Base-by-base conservation (phyloP, 805 yeast genomes). In the Torulaspora franciscae region DNA sequence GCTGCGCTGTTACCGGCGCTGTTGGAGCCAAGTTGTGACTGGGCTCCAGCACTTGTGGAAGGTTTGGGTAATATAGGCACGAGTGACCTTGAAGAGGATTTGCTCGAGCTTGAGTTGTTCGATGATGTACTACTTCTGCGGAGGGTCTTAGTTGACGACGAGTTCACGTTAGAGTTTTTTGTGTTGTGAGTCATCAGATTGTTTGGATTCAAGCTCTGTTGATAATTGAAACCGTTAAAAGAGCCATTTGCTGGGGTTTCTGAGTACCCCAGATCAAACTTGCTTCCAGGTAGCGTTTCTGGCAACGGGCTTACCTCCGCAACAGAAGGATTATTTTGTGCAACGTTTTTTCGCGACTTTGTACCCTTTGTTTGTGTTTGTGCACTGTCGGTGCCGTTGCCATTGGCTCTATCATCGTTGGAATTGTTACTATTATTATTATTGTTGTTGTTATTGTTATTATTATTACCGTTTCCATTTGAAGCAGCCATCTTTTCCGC, bases 61-160 rank as follows among this genome's bases (percentile, higher is more conserved):
- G 66, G 66, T 47, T 63, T 65, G 2, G 69, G 68, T 32, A 65
- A 43, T 23, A 65, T 65, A 1, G 68, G 68, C 2, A 65, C 64
- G 41, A 61, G 55, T 13, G 67, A 56, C 32, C 63, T 56, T 1
- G 67, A 56, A 7, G 63, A 56, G 1, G 66, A 60, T 11, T 49
- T 52, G 19, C 61, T 57, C 32, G 56, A 54, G 39, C 64, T 58
- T 1, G 65, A 62, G 22, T 52, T 56, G 23, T 57, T 58, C 4
- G 66, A 58, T 6, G 68, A 61, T 10, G 52, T 56, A 45, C 67
- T 62, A 33, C 57, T 55, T 42, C 66, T 56, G 41, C 67, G 56
- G 6, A 61, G 55, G 37, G 57, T 55, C 11, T 43, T 41, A 7
- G 44, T 24, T 14, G 8, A 19, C 22, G 46, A 38, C 17, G 43